Evolutionary conservation across 2,329 filamentous ascomycete species (phyloP).

Genomic region (Teratosphaeria epicoccoides): DNA sequence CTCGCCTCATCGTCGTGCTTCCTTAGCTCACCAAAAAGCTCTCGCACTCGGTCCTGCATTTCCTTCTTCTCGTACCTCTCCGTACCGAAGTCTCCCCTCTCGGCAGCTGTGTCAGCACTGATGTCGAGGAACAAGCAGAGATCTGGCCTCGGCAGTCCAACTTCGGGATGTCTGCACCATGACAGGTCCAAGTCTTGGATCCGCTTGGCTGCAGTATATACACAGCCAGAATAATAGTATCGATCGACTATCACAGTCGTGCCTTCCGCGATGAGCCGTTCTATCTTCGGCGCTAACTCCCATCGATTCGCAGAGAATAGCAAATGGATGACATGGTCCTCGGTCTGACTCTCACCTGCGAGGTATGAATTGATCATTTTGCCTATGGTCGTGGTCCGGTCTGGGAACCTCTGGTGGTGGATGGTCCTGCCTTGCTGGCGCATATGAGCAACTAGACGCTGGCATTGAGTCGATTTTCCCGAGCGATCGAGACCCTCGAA

Average conservation of each 20-base stretch:
- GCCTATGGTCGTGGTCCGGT: constrained; percentile 73
- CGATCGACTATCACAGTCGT: constrained; percentile 76
- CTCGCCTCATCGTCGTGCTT: constrained; percentile 37
- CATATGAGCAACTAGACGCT: constrained; percentile 50
- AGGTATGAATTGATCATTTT: constrained; percentile 80
- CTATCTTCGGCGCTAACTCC: constrained; percentile 49
- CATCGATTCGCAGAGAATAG: constrained; percentile 86
- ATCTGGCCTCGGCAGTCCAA: constrained; percentile 79
- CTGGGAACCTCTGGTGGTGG: constrained; percentile 57
- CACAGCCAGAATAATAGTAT: constrained; percentile 89
- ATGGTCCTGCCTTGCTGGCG: constrained; percentile 41
- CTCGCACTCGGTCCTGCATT: constrained; percentile 70
- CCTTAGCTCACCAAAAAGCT: constrained; percentile 52
- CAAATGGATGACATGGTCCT: constrained; percentile 82
- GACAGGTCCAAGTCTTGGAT: constrained; percentile 57
- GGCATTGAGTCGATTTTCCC: constrained; percentile 85
- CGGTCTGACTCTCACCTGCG: constrained; percentile 43
- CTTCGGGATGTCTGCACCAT: constrained; percentile 78
- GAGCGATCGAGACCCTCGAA: constrained; percentile 84
- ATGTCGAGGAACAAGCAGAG: constrained; percentile 80
- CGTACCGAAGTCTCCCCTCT: constrained; percentile 73
- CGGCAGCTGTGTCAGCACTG: constrained; percentile 57
- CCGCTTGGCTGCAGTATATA: constrained; percentile 83
- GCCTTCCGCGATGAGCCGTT: constrained; percentile 47
- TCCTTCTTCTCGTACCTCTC: constrained; percentile 80